A percentile compares a stretch with the other conserved stretches of the same genome.
These are phyloP conservation scores for Microsporum canis DNA, from an alignment of 2,329 filamentous ascomycete species.

Conservation along the genomic window DNA sequence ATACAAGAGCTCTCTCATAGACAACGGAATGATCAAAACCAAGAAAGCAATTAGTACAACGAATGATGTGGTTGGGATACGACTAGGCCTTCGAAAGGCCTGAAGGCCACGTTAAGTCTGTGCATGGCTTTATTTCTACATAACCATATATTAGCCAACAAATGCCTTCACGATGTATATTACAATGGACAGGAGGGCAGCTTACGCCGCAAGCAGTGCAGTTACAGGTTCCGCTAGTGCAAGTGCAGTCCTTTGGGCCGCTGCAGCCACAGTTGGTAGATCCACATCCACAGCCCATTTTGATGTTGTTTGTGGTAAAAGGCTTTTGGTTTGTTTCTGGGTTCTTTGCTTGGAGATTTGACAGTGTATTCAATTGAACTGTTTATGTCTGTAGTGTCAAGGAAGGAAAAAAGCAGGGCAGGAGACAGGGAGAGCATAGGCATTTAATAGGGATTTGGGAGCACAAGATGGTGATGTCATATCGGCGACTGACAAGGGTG, in stretches of 20 bases:
- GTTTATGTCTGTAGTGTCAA: not conserved
- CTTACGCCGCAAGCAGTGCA: slow-evolving; percentile 14
- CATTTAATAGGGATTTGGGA: not conserved
- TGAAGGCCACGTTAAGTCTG: not conserved
- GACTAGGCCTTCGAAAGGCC: not conserved
- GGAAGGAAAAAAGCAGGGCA: not conserved
- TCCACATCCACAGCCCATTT: slow-evolving; percentile 15
- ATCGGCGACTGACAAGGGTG: not conserved
- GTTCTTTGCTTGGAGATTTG: not conserved
- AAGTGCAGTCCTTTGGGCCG: slow-evolving; percentile 13
- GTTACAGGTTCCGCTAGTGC: slow-evolving; percentile 11
- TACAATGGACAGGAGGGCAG: not conserved
- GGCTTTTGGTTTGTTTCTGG: not conserved
- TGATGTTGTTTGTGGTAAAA: not conserved
- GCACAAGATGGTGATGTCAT: not conserved
- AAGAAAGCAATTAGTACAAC: not conserved
- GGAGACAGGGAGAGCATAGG: not conserved
- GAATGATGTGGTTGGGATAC: not conserved
- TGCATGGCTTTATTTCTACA: not conserved
- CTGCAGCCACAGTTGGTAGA: slow-evolving; percentile 11
- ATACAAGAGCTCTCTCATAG: not conserved
- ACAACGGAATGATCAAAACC: not conserved
- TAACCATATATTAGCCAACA: not conserved
- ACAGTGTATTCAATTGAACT: not conserved
- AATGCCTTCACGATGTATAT: not conserved